phyloP scores from a whole-genome alignment of 2,329 filamentous ascomycete species.

The Neofusicoccum sp. region DNA sequence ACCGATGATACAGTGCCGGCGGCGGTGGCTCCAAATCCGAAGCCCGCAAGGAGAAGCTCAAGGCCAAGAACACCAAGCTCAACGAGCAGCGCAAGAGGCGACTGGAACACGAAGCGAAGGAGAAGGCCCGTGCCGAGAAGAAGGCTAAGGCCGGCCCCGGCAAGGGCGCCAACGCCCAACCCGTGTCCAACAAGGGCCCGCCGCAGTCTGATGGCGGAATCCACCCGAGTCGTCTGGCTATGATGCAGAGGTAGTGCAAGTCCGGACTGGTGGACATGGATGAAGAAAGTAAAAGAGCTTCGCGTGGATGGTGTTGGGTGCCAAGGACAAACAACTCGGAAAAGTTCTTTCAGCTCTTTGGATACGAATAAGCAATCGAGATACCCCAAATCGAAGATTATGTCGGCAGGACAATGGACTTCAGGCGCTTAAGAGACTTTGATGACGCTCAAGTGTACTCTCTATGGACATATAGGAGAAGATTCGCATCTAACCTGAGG shows the following conservation, averaged over 20 bases:
- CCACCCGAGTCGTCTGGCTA: constrained; percentile 40
- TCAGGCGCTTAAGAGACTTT: too few relatives aligned
- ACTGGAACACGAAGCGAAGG: constrained; percentile 51
- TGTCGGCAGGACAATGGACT: background rate
- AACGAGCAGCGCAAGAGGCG: constrained; percentile 65
- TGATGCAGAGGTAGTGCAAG: constrained; percentile 31
- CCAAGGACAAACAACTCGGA: background rate
- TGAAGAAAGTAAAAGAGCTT: background rate
- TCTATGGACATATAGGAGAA: too few relatives aligned
- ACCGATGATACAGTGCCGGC: constrained; percentile 62
- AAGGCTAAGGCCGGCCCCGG: constrained; percentile 31
- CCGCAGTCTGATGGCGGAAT: constrained; percentile 32
- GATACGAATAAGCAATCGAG: background rate
- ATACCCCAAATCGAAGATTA: background rate
- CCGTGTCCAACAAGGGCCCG: constrained; percentile 31
- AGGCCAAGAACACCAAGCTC: constrained; percentile 82
- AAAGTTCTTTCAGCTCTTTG: background rate
- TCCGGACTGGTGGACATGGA: background rate
- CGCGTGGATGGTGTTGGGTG: background rate
- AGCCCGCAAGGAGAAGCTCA: constrained; percentile 73
- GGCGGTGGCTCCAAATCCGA: constrained; percentile 83
- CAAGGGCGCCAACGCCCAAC: constrained; percentile 6
- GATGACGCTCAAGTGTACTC: too few relatives aligned
- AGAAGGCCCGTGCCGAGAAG: constrained; percentile 47
- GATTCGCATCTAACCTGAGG: too few relatives aligned